These are phyloP conservation scores for Clonostachys rhizophaga DNA, from an alignment of 2,329 filamentous ascomycete genomes.

Conservation along the genomic window DNA sequence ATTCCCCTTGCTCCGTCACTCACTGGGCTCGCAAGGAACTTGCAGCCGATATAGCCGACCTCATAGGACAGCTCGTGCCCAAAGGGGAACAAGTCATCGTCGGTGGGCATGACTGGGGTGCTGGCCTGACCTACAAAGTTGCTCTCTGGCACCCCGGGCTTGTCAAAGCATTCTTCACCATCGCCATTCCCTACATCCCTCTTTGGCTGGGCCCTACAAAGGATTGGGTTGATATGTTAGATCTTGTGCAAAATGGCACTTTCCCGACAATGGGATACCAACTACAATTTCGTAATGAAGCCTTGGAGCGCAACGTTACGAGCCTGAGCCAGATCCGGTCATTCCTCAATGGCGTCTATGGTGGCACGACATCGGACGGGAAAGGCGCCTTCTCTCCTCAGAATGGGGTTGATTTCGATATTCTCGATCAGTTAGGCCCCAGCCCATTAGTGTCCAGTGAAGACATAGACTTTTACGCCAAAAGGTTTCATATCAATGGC, in stretches of 20 bases:
- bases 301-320: conserved; percentile 47
- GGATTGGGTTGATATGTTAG: conserved; percentile 44
- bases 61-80: conserved; percentile 47
- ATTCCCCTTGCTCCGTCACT: conserved; percentile 49
- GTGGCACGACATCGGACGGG: conserved; percentile 49
- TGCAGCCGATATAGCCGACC: conserved; percentile 63
- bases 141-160: conserved; percentile 65
- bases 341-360: conserved; percentile 65
- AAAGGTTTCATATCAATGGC: conserved; percentile 62
- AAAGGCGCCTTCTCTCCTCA: conserved; percentile 49
- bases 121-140: conserved; percentile 63
- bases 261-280: conserved; percentile 73
- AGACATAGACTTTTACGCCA: conserved; percentile 71
- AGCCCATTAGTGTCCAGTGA: conserved; percentile 55
- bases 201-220: conserved; percentile 29
- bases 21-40: conserved; percentile 65
- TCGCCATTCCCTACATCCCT: conserved; percentile 66
- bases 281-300: conserved; percentile 62
- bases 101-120: conserved; percentile 84
- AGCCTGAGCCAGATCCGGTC: conserved; percentile 54
- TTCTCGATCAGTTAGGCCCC: conserved; percentile 55
- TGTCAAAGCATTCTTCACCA: conserved; percentile 63
- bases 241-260: conserved; percentile 39
- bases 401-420: conserved; percentile 55
- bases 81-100: conserved; percentile 53